These are phyloP conservation scores for Phaeosphaeria sp. DNA, from an alignment of 2,329 filamentous ascomycete genomes.

Conservation along the genomic window DNA sequence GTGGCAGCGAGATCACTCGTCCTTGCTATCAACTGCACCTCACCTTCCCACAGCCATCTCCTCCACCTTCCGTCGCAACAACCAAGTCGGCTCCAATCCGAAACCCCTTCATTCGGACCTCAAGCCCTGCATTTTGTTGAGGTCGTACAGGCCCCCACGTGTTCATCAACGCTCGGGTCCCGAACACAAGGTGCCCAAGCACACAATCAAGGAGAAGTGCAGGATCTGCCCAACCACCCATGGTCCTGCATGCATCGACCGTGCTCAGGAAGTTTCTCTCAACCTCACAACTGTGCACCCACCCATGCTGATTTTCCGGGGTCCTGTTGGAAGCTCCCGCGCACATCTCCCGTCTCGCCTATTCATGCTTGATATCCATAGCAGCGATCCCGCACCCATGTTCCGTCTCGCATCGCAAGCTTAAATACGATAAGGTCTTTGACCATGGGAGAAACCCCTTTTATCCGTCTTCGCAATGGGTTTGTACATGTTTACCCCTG, in stretches of 20 bases:
- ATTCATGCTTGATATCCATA: background rate
- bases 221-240: constrained; percentile 1
- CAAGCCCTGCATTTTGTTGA: constrained; percentile 3
- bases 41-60: no score
- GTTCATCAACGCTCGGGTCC: constrained; percentile 4
- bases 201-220: background rate
- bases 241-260: background rate
- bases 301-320: background rate
- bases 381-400: background rate
- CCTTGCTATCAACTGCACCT: background rate
- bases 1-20: background rate
- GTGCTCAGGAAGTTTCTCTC: background rate
- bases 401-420: background rate
- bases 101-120: background rate
- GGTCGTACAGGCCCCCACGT: constrained; percentile 16
- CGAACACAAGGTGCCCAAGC: background rate
- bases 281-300: background rate
- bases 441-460: background rate
- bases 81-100: no score
- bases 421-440: background rate
- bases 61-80: no score
- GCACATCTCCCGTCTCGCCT: background rate
- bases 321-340: background rate
- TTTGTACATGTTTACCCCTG: constrained; percentile 1
- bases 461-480: background rate